These are phyloP conservation scores for Cruciata laevipes DNA, from an alignment of 257 asterid genomes.

Conservation along the genomic window DNA sequence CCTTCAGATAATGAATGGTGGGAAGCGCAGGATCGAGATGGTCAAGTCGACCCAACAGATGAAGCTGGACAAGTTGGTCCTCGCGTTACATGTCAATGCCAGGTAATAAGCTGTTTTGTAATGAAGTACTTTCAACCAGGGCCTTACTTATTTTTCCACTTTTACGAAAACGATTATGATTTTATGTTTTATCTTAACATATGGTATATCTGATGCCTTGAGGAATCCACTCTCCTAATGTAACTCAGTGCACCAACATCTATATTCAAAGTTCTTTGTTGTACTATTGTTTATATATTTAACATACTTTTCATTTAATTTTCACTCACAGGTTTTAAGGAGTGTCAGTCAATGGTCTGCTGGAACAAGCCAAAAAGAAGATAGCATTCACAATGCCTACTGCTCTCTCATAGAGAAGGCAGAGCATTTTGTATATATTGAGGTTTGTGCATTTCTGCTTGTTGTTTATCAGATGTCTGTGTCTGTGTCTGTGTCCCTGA, in stretches of 20 bases:
- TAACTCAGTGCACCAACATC: too few species aligned
- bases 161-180: neutral
- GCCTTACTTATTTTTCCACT: slow-evolving; percentile 5
- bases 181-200: too few species aligned
- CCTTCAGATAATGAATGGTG: slow-evolving; percentile 35
- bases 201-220: too few species aligned
- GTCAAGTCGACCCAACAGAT: slow-evolving; percentile 35
- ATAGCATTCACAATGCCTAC: slow-evolving; percentile 91
- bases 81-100: slow-evolving; percentile 61
- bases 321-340: slow-evolving; percentile 57
- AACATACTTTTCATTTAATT: neutral
- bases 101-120: slow-evolving; percentile 33
- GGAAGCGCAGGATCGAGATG: slow-evolving; percentile 46
- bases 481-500: neutral
- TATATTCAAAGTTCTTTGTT: too few species aligned
- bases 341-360: slow-evolving; percentile 99
- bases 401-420: slow-evolving; percentile 86
- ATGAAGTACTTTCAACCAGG: neutral
- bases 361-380: slow-evolving; percentile 89
- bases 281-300: neutral
- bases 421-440: slow-evolving; percentile 76
- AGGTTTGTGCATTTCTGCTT: slow-evolving; percentile 32
- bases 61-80: slow-evolving; percentile 69
- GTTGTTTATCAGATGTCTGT: neutral
- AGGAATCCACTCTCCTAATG: too few species aligned